Base-by-base conservation (phyloP, 306 rosid species). In the Phaseolus lunatus region DNA sequence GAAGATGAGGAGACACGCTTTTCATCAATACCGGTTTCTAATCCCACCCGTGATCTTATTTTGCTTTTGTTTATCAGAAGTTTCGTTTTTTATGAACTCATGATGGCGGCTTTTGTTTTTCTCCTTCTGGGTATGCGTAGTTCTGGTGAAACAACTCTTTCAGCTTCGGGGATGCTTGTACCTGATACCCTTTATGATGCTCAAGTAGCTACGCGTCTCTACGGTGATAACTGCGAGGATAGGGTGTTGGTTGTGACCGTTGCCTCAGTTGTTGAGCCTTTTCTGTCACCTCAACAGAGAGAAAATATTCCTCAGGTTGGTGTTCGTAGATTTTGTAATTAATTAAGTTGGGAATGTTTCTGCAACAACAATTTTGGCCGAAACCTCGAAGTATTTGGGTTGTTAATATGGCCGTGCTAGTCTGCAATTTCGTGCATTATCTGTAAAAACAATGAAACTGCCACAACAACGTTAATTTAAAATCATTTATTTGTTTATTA, bases 1-100 rank as follows among this genome's bases (percentile, higher is more conserved):
- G 91, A 95, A 95, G 90, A 89, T 92, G 97, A 88, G 94, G 84
- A 87, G 67, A 49, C 97, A 92, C 81, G 98, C 94, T 76, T 95
- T 95, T 76, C 98, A 95, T 77, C 97, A 88, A 22, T 90, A 95
- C 87, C 84, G 86, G 98, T 93, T 77, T 73, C 76, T 58, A 57
- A 12, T 44, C 53, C 63, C 52, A 33, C 57, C 44, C 18, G 13
- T 13, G 4, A 53, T 77, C 35, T 59, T 5, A 37, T 18, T 23
- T 64, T 59, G 3, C 2, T 14, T 43, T 10, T 50, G 26, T 70
- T 71, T 56, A 22, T 41, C 48, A 12, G 10, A 23, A 78, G 45
- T 85, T 68, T 61, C 45, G 54, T 44, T 33, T 54, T 65, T 58
- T 48, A 16, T 11, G 23, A 7, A 20, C 31, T 71, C 45, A 41